These are phyloP conservation scores for Thalassiosira profunda DNA, from an alignment of 108 stramenopile genomes.

Conservation along the genomic window DNA sequence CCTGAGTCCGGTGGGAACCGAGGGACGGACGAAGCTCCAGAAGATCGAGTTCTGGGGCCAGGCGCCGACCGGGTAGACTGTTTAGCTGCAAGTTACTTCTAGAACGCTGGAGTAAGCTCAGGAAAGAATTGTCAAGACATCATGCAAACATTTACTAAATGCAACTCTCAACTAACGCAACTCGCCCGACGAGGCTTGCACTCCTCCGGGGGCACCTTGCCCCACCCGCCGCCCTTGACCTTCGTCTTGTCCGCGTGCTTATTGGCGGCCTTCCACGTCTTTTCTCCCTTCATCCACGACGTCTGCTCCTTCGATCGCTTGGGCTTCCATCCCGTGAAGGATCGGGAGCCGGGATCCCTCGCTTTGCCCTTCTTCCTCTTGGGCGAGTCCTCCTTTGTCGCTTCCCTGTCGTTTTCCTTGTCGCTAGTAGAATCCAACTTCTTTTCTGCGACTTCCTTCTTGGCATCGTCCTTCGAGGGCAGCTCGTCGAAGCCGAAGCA, in stretches of 20 bases:
- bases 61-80: too few species aligned
- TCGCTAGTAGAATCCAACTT: too few species aligned
- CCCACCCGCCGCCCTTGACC: background rate
- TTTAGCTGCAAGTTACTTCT: too few species aligned
- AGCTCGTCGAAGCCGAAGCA: slow-evolving; percentile 31
- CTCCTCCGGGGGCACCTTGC: too few species aligned
- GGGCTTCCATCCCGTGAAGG: slow-evolving; percentile 30
- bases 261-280: slow-evolving; percentile 30
- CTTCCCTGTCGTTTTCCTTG: too few species aligned
- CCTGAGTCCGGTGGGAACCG: slow-evolving; percentile 17
- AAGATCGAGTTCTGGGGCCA: background rate
- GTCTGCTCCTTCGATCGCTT: background rate
- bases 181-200: too few species aligned
- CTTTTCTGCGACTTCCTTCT: background rate
- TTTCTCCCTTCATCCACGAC: slow-evolving; percentile 30
- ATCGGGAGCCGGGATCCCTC: too few species aligned
- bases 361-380: background rate
- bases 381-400: background rate
- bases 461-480: slow-evolving; percentile 1
- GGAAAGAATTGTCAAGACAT: too few species aligned
- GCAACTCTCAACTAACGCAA: too few species aligned
- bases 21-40: slow-evolving; percentile 8
- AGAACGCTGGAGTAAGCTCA: too few species aligned
- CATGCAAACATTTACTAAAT: too few species aligned
- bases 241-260: slow-evolving; percentile 15